phyloP scores from a whole-genome alignment of 495 filamentous ascomycete species.

The Extremus antarcticus region DNA sequence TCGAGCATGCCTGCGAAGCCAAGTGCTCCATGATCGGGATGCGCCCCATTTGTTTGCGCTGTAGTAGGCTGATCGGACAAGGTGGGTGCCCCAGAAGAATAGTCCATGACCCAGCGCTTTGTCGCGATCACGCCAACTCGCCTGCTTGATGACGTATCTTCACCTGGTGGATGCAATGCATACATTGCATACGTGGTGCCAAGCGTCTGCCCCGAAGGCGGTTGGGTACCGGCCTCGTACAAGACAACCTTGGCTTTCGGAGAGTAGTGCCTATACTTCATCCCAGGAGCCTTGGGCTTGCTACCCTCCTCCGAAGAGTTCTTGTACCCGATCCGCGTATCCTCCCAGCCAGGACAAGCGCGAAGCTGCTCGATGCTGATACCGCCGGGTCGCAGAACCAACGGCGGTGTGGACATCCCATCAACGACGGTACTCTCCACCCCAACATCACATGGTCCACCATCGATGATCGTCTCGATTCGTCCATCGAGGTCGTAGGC shows the following conservation, averaged over 20 bases:
- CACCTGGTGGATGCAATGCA: too few species aligned
- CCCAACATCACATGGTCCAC: constrained; percentile 73
- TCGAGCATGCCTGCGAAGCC: constrained; percentile 9
- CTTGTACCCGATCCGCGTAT: constrained; percentile 61
- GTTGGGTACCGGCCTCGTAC: constrained; percentile 47
- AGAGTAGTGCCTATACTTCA: constrained; percentile 99
- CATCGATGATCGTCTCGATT: constrained; percentile 86
- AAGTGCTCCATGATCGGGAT: neutral
- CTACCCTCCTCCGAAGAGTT: constrained; percentile 46
- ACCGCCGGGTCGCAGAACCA: constrained; percentile 77
- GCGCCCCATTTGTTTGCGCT: neutral
- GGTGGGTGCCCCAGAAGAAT: neutral
- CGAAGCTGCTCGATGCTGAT: constrained; percentile 77
- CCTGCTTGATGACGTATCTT: constrained; percentile 16
- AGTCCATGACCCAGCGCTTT: constrained; percentile 23
- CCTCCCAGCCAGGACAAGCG: constrained; percentile 67
- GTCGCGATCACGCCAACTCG: constrained; percentile 32
- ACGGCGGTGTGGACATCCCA: constrained; percentile 67
- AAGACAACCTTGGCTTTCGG: constrained; percentile 80
- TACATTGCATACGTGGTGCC: too few species aligned
- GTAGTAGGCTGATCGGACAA: neutral
- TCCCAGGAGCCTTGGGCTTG: constrained; percentile 75
- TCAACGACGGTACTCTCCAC: constrained; percentile 97
- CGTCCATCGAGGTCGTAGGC: constrained; percentile 68
- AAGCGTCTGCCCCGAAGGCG: constrained; percentile 26